phyloP scores from a whole-genome alignment of 1,284 basidiomycete genomes.

The Psilocybe mexicana region DNA sequence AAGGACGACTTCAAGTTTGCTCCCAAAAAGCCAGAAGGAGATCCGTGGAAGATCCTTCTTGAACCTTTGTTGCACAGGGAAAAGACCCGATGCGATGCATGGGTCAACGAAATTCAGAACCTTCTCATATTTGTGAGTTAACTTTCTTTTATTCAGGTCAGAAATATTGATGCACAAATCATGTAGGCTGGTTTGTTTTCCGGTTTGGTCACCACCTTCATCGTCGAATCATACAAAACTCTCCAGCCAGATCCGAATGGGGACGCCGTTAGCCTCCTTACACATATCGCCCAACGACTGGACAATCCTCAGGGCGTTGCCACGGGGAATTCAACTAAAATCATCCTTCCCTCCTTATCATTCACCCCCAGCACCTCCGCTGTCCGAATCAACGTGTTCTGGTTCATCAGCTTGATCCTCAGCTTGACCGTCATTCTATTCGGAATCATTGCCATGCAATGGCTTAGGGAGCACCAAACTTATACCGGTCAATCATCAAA shows the following conservation, averaged over 20 bases:
- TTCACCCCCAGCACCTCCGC: background rate
- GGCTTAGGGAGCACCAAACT: slow-evolving; percentile 1
- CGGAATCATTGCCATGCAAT: slow-evolving; percentile 2
- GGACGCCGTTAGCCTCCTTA: background rate
- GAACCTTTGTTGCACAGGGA: background rate
- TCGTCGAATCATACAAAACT: background rate
- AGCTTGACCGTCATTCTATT: slow-evolving; percentile 1
- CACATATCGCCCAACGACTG: background rate
- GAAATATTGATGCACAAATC: background rate
- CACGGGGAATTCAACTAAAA: background rate
- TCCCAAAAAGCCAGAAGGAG: background rate
- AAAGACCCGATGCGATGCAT: slow-evolving; percentile 1
- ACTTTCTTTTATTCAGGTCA: background rate
- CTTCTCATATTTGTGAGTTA: slow-evolving; percentile 4
- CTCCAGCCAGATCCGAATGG: slow-evolving; percentile 4
- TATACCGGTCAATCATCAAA: background rate
- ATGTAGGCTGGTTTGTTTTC: slow-evolving; percentile 4
- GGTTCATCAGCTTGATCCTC: slow-evolving; percentile 6
- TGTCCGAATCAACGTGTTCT: background rate
- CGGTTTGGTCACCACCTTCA: background rate
- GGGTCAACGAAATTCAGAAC: slow-evolving; percentile 5
- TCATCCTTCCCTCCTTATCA: background rate
- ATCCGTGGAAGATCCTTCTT: slow-evolving; percentile 3
- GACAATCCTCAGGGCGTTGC: background rate
- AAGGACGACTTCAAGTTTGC: background rate